Conservation (phyloP, 805 yeast genomes). For the Ogataea angusta region DNA sequence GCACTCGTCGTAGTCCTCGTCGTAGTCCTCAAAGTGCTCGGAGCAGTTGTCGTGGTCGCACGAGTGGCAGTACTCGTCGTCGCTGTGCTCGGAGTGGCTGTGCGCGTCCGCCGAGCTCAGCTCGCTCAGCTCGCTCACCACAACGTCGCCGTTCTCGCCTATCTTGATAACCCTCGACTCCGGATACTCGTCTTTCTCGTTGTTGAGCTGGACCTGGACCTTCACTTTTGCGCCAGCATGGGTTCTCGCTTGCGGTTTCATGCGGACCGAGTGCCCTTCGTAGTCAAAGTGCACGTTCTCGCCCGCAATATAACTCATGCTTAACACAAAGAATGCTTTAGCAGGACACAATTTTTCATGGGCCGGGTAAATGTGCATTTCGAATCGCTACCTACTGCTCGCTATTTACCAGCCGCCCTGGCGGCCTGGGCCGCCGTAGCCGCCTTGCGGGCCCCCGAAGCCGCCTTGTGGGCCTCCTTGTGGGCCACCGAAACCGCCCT, state of each 20-base stretch:
- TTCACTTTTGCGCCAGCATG: conserved; percentile 13
- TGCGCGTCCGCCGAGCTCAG: conserved; percentile 7
- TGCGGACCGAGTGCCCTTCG: conserved; percentile 5
- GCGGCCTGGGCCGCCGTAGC: conserved; percentile 1
- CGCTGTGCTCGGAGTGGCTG: conserved; percentile 13
- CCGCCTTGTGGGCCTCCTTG: conserved; percentile 10
- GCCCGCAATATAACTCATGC: conserved; percentile 28
- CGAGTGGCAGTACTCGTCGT: conserved; percentile 16
- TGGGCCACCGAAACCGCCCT: conserved; percentile 15
- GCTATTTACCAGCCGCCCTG: conserved; percentile 3
- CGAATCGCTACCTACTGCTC: neutral
- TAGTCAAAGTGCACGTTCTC: conserved; percentile 32
- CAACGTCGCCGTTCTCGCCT: conserved; percentile 68
- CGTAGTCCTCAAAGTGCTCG: conserved; percentile 17
- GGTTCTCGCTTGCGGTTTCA: conserved; percentile 19
- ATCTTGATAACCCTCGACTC: conserved; percentile 67
- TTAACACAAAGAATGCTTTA: conserved; percentile 5
- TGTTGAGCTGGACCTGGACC: conserved; percentile 45
- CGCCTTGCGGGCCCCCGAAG: neutral
- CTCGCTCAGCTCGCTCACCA: conserved; percentile 53
- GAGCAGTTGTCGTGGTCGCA: conserved; percentile 18
- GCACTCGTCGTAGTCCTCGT: conserved; percentile 15
- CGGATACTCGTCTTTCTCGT: conserved; percentile 65
- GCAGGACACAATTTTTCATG: conserved; percentile 13
- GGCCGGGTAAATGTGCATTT: conserved; percentile 8